A percentile compares a stretch with the other conserved stretches of the same genome.
These are phyloP conservation scores for Diaporthe vexans DNA, from an alignment of 2,329 filamentous ascomycete species.

Conservation along the genomic window DNA sequence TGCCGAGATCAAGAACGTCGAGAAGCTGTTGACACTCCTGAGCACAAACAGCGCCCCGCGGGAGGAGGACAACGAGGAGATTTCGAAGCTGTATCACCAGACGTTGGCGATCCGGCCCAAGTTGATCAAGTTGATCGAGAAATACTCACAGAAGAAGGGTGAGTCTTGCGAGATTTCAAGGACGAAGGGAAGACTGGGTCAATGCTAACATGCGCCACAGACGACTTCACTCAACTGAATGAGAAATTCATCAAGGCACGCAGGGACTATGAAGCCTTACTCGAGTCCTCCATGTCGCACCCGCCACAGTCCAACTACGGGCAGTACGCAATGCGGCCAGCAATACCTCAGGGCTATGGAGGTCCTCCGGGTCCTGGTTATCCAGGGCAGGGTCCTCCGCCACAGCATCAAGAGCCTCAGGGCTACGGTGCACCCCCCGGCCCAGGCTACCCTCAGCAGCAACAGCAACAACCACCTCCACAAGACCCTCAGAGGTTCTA, in stretches of 20 bases:
- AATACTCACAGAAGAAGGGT: constrained; percentile 99
- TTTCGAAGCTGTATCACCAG: constrained; percentile 93
- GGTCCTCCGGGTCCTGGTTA: constrained; percentile 47
- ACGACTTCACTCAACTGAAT: constrained; percentile 98
- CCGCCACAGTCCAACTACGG: constrained; percentile 85
- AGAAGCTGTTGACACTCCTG: constrained; percentile 85
- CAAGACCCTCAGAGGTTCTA: constrained; percentile 79
- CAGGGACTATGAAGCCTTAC: constrained; percentile 93
- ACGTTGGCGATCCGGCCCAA: constrained; percentile 96
- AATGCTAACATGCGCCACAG: constrained; percentile 60
- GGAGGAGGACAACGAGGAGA: constrained; percentile 96
- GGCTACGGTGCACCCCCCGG: constrained; percentile 28
- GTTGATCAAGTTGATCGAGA: constrained; percentile 97
- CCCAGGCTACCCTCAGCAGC: constrained; percentile 51
- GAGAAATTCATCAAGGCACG: constrained; percentile 99
- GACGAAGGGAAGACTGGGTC: too few relatives aligned
- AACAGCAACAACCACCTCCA: constrained; percentile 35
- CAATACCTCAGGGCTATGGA: constrained; percentile 60
- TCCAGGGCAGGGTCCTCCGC: constrained; percentile 45
- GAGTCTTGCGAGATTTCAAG: constrained; percentile 42
- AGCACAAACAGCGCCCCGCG: constrained; percentile 86
- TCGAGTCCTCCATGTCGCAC: constrained; percentile 97
- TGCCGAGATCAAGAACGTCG: constrained; percentile 74
- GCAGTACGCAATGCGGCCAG: constrained; percentile 72
- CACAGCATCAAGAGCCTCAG: constrained; percentile 53